Conservation (phyloP, 2,329 filamentous ascomycete genomes). For the Pezicula carpinea region DNA sequence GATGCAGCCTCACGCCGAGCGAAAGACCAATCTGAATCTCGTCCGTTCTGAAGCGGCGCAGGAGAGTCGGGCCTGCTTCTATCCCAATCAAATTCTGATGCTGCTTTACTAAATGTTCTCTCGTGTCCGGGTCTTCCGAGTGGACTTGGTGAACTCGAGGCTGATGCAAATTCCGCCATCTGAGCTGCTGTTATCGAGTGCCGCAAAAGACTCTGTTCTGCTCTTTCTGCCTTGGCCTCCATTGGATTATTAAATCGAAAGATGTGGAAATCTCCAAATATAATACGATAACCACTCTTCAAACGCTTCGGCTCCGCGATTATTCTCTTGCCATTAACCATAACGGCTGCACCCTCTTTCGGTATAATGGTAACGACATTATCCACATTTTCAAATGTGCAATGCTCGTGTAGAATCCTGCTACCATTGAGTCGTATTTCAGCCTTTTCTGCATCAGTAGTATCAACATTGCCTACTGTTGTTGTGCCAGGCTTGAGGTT, state of each 20-base stretch:
- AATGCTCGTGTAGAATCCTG: constrained; percentile 88
- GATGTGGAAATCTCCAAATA: constrained; percentile 96
- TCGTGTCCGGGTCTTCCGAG: constrained; percentile 61
- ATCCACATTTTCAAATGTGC: constrained; percentile 88
- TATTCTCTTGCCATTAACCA: constrained; percentile 94
- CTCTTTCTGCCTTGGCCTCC: constrained; percentile 88
- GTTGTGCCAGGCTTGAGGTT: constrained; percentile 95
- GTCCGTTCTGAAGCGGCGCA: constrained; percentile 60
- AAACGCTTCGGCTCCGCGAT: constrained; percentile 82
- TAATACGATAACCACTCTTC: constrained; percentile 89
- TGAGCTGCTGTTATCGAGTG: constrained; percentile 70
- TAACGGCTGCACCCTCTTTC: constrained; percentile 87
- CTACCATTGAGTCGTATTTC: constrained; percentile 94
- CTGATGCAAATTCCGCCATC: constrained; percentile 49
- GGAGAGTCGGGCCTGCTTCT: constrained; percentile 79
- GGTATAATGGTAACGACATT: constrained; percentile 90
- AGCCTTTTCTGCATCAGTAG: constrained; percentile 66
- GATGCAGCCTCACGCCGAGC: constrained; percentile 89
- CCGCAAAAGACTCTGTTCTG: constrained; percentile 79
- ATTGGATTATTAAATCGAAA: constrained; percentile 98
- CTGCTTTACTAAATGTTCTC: constrained; percentile 70
- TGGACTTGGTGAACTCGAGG: constrained; percentile 55
- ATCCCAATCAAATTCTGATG: constrained; percentile 69
- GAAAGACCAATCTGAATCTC: constrained; percentile 92
- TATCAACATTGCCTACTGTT: constrained; percentile 90